Base-by-base conservation (phyloP, 2,329 filamentous ascomycete genomes). In the Calonectria multiphialidica region DNA sequence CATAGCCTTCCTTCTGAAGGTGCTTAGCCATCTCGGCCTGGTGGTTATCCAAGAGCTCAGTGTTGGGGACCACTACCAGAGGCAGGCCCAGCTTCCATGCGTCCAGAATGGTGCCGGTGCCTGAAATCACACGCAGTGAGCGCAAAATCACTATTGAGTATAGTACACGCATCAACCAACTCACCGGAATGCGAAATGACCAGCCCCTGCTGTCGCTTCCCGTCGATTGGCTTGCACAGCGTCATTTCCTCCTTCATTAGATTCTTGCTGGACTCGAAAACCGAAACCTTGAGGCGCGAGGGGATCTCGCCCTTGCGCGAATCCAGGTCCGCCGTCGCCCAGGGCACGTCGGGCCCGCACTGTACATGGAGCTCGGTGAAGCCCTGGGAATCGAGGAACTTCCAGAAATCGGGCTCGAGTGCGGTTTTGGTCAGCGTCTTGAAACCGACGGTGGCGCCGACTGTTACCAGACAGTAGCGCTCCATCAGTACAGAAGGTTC, bases 361-460 rank as follows among this genome's bases (percentile, higher is more conserved):
- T 99, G 97, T 15, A 98, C 83, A 5, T 91, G 86, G 6, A 98
- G 87, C 72, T 93, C 86, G 0, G 93, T 94, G 83, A 94, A 98
- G 53, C 88, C 88, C 13, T 89, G 82, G 2, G 84, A 79, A 13
- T 82, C 80, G 15, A 98, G 88, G 6, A 88, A 86, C 7, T 86
- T 76, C 73, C 97, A 87, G 80, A 97, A 96, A 0, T 82, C 77
- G 0, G 88, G 84, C 21, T 88, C 85, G 7, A 97, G 85, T 13
- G 93, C 90, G 37, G 93, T 90, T 50, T 88, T 84, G 68, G 98
- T 89, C 2, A 99, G 90, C 8, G 88, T 83, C 65, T 89, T 87
- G 84, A 99, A 99, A 23, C 93, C 90, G 18, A 96, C 95, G 0
- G 96, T 99, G 7, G 97, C 96, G 69, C 97, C 97, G 35, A 98